Percentiles rank a stretch among this genome's conserved stretches.
Conservation (phyloP, 306 rosid species). For the Ammopiptanthus mongolicus region DNA sequence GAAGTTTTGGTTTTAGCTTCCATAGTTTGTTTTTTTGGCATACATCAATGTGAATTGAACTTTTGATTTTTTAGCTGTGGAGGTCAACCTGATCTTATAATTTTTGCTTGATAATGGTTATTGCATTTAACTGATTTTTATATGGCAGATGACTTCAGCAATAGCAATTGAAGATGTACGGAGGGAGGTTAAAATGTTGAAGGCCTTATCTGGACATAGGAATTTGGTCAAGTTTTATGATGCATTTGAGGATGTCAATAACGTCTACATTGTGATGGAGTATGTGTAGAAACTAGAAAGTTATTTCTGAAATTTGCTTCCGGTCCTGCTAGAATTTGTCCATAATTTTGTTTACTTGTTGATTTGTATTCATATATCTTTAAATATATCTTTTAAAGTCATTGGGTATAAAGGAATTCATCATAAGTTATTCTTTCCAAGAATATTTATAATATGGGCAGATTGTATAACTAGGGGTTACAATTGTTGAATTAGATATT, state of each 20-base stretch:
- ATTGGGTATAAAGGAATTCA: constrained; percentile 1
- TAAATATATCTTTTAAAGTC: too few species aligned
- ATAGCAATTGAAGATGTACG: constrained; percentile 94
- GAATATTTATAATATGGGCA: neutral
- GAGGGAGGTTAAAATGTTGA: constrained; percentile 94
- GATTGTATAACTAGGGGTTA: neutral
- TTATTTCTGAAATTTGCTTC: constrained; percentile 6
- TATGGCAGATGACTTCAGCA: constrained; percentile 84
- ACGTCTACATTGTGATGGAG: constrained; percentile 97
- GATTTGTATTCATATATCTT: constrained; percentile 1
- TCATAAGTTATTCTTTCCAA: neutral
- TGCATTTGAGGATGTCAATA: constrained; percentile 79
- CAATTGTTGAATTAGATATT: constrained; percentile 13
- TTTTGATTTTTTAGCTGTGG: constrained; percentile 1
- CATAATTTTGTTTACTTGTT: neutral
- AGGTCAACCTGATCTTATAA: neutral
- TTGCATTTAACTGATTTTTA: constrained; percentile 19
- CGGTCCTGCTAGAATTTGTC: neutral
- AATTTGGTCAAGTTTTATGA: constrained; percentile 86
- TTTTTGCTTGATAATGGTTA: constrained; percentile 9
- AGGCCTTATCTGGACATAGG: constrained; percentile 80
- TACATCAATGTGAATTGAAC: neutral
- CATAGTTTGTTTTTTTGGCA: neutral
- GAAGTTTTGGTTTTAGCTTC: neutral
- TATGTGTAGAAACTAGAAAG: constrained; percentile 43